Conservation (phyloP, 139 green algal genomes). For the Dunaliella primolecta region DNA sequence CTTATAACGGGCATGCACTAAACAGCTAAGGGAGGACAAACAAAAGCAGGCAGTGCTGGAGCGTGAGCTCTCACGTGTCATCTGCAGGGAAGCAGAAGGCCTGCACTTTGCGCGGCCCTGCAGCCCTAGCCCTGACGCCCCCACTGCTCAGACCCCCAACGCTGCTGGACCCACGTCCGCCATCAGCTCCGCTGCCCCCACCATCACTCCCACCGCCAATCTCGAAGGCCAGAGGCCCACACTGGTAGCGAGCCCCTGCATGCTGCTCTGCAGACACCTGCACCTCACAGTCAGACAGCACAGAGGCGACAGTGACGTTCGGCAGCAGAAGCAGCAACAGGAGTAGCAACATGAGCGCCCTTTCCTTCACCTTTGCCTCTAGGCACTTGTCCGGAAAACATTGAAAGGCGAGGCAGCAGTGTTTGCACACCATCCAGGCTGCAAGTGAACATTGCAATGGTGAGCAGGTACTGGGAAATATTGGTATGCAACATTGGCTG, state of each 20-base stretch:
- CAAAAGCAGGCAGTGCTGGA: too few relatives aligned
- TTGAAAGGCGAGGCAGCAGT: background rate
- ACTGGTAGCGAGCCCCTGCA: slow-evolving; percentile 35
- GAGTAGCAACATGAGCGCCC: too few relatives aligned
- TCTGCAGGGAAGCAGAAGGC: slow-evolving; percentile 13
- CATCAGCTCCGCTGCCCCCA: background rate
- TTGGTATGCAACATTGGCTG: too few relatives aligned
- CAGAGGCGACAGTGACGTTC: background rate
- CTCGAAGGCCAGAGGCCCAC: slow-evolving; percentile 41
- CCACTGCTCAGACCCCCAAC: background rate
- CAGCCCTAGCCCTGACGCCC: background rate
- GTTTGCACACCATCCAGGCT: background rate
- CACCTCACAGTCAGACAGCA: background rate
- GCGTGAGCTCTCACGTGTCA: slow-evolving; percentile 6
- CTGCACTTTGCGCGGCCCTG: background rate
- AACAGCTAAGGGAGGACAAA: too few relatives aligned
- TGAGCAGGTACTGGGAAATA: too few relatives aligned
- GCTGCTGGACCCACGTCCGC: background rate
- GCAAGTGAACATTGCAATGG: too few relatives aligned
- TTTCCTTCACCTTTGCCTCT: too few relatives aligned
- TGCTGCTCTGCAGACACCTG: background rate
- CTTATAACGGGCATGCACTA: too few relatives aligned
- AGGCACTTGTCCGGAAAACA: too few relatives aligned
- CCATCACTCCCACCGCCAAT: slow-evolving; percentile 9
- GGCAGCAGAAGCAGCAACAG: background rate